Base-by-base conservation (phyloP, 2,329 filamentous ascomycete species). In the Microthyrium microscopicum region DNA sequence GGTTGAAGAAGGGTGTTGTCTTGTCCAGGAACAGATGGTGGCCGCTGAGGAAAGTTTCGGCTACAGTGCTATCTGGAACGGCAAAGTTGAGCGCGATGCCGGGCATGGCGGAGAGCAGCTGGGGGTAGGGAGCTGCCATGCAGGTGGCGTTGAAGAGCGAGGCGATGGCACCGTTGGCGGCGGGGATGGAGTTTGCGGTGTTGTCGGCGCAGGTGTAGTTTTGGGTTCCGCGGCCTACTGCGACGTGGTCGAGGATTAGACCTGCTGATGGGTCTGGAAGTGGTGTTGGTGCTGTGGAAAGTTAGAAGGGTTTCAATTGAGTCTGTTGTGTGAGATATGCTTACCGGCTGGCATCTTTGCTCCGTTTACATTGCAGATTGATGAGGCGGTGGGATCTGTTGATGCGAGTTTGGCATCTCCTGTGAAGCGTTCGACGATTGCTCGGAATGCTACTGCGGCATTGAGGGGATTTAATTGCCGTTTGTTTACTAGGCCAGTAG, bases 91-190 rank as follows among this genome's bases (percentile, higher is more conserved):
- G 66, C 1, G 77, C 71, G 37, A 83, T 68, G 39, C 61, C 61
- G 3, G 81, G 73, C 15, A 91, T 64, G 35, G 65, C 54, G 41
- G 62, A 50, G 26, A 85, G 61, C 12, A 89, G 61, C 35, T 73
- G 66, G 1, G 81, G 75, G 46, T 73, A 74, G 43, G 69, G 61
- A 26, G 77, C 66, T 5, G 77, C 78, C 21, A 87, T 55, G 57
- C 87, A 94, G 44, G 74, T 80, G 38, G 75, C 79, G 57, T 94
- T 84, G 73, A 80, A 94, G 46, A 95, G 79, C 1, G 71, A 75
- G 35, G 87, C 87, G 0, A 82, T 50, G 34, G 87, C 87, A 41
- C 87, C 87, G 31, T 63, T 55, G 13, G 74, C 64, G 7, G 61
- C 62, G 11, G 87, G 85, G 0, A 57, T 58, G 1, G 71, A 67